phyloP scores from a whole-genome alignment of 2,329 filamentous ascomycete species.

The Sporothrix globosa region DNA sequence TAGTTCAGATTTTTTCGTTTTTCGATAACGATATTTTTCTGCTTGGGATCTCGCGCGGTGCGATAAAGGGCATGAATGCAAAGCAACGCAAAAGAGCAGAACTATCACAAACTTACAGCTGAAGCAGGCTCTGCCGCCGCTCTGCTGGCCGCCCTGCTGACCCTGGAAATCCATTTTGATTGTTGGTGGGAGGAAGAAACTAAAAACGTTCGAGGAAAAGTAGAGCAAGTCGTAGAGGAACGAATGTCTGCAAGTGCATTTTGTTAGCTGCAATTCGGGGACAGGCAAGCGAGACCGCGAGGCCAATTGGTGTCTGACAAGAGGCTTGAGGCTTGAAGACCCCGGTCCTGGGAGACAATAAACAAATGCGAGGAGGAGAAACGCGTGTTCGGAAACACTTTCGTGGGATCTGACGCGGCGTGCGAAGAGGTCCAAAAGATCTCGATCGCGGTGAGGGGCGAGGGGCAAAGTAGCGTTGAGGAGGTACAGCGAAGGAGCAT shows the following conservation, averaged over 20 bases:
- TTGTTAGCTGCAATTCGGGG: slow-evolving; percentile 16
- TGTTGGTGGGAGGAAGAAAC: slow-evolving; percentile 13
- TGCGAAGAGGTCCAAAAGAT: background rate
- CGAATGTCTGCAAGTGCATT: background rate
- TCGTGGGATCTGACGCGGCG: slow-evolving; percentile 22
- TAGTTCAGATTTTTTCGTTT: slow-evolving; percentile 30
- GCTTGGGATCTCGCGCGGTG: background rate
- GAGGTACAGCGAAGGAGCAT: background rate
- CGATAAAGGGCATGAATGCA: slow-evolving; percentile 10
- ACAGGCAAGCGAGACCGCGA: background rate
- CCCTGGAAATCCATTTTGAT: slow-evolving; percentile 38
- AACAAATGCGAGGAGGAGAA: background rate
- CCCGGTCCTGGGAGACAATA: too few species aligned
- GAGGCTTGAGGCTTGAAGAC: background rate
- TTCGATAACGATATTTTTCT: slow-evolving; percentile 21
- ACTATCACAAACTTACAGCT: slow-evolving; percentile 37
- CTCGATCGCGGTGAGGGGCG: slow-evolving; percentile 16
- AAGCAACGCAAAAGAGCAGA: slow-evolving; percentile 1
- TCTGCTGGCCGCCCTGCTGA: slow-evolving; percentile 30
- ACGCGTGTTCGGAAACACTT: slow-evolving; percentile 2
- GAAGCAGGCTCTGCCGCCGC: slow-evolving; percentile 37
- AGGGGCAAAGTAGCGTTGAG: slow-evolving; percentile 1
- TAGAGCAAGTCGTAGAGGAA: slow-evolving; percentile 6
- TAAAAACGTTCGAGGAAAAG: background rate
- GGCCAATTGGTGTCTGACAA: background rate